A percentile compares a stretch with the other conserved stretches of the same genome.
These are phyloP conservation scores for Fusarium praegraminearum DNA, from an alignment of 2,329 filamentous ascomycete species.

Conservation along the genomic window DNA sequence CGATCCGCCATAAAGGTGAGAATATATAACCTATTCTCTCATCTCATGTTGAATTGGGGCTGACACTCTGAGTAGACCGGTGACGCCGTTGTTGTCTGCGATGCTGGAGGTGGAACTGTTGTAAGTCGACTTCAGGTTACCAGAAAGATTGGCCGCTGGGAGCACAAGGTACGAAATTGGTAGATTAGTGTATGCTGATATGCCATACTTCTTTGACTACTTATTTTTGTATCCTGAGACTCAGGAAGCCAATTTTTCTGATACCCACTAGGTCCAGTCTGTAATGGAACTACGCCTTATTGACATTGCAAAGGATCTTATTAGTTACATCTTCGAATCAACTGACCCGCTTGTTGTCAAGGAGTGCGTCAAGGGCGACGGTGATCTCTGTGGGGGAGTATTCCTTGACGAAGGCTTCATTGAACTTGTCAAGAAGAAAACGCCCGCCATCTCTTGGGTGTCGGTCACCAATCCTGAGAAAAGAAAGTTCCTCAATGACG, in stretches of 20 bases:
- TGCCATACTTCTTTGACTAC: no score
- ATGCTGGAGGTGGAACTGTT: slow-evolving; percentile 55
- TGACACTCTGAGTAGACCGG: slow-evolving; percentile 6
- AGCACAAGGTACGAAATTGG: no score
- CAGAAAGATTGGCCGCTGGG: no score
- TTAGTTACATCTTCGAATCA: slow-evolving; percentile 53
- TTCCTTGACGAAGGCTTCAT: slow-evolving; percentile 57
- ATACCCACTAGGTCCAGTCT: no score
- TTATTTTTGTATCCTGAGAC: no score
- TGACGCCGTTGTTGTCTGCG: slow-evolving; percentile 51
- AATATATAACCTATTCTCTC: rapidly evolving
- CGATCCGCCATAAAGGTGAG: slow-evolving; percentile 40
- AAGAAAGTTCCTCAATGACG: slow-evolving; percentile 41
- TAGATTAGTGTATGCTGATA: no score
- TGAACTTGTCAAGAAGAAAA: slow-evolving; percentile 43
- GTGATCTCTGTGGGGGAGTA: slow-evolving; percentile 55
- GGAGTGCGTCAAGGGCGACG: slow-evolving; percentile 56
- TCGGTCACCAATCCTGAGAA: slow-evolving; percentile 3
- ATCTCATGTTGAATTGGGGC: no score
- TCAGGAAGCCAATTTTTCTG: no score
- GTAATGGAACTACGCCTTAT: rapidly evolving
- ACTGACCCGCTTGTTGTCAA: slow-evolving; percentile 47
- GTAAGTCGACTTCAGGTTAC: no score
- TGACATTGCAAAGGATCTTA: slow-evolving; percentile 52
- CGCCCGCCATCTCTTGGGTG: slow-evolving; percentile 21